These are phyloP conservation scores for cucumber (Cucumis sativus) DNA, from an alignment of 306 rosid genomes.

Conservation along the genomic window DNA sequence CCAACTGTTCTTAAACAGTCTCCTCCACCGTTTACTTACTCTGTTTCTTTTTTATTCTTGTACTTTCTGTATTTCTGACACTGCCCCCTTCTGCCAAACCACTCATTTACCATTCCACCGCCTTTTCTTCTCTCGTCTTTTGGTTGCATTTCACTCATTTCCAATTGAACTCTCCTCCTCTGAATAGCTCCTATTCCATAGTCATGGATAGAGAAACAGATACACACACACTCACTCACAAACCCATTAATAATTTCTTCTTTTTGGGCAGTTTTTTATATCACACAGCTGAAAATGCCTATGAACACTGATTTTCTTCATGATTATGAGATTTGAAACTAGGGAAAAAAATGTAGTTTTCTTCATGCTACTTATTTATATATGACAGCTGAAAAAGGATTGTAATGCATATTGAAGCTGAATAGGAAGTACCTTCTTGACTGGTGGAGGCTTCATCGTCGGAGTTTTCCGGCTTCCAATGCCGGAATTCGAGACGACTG, in stretches of 20 bases:
- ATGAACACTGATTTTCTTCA: not conserved
- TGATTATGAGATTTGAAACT: not conserved
- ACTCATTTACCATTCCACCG: slow-evolving; percentile 1
- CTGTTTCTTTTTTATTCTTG: slow-evolving; percentile 4
- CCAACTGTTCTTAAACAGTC: slow-evolving; percentile 5
- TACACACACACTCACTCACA: not conserved
- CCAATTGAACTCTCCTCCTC: not conserved
- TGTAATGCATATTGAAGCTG: not conserved
- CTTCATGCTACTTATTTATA: not conserved
- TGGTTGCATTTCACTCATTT: not conserved
- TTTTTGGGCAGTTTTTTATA: not conserved
- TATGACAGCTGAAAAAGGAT: not conserved
- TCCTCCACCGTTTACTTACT: not conserved
- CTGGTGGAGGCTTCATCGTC: slow-evolving; percentile 53
- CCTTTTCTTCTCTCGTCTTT: not conserved
- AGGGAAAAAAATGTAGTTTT: not conserved
- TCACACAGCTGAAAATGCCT: not conserved
- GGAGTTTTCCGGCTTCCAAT: slow-evolving; percentile 36
- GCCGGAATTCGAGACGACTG: slow-evolving; percentile 51
- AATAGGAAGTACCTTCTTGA: slow-evolving; percentile 56
- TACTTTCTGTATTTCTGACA: slow-evolving; percentile 6
- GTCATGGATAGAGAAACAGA: not conserved
- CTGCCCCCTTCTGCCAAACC: not conserved
- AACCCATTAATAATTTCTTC: not conserved
- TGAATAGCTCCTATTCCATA: not conserved